Conservation (phyloP, 2,329 filamentous ascomycete genomes). For the Colletotrichum spaethianum region DNA sequence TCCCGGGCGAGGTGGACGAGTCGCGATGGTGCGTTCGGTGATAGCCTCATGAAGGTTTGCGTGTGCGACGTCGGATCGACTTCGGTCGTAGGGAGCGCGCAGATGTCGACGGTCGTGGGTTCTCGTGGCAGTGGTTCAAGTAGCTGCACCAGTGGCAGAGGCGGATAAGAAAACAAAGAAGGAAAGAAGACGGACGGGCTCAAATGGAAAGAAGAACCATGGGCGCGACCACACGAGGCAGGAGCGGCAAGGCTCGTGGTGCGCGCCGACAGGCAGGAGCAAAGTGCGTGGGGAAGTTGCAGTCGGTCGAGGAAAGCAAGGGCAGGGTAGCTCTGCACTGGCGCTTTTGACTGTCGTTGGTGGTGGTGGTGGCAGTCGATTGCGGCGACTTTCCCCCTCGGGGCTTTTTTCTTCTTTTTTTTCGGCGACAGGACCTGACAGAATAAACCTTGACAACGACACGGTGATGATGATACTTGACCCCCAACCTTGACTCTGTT, state of each 20-base stretch:
- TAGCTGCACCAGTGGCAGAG: background rate
- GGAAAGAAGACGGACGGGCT: constrained; percentile 28
- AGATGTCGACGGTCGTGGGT: background rate
- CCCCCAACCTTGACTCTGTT: background rate
- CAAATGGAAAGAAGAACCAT: constrained; percentile 30
- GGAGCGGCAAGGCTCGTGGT: constrained; percentile 39
- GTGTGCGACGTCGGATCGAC: constrained; percentile 33
- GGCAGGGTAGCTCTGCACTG: constrained; percentile 23
- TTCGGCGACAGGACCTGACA: background rate
- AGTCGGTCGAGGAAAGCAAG: constrained; percentile 35
- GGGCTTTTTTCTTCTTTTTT: background rate
- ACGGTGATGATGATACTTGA: background rate
- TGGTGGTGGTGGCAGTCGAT: background rate
- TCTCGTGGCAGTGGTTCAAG: background rate
- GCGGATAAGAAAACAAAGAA: background rate
- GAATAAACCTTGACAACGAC: background rate
- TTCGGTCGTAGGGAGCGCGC: constrained; percentile 15
- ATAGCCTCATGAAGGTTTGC: constrained; percentile 42
- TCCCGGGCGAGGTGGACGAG: constrained; percentile 32
- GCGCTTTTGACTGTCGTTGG: background rate
- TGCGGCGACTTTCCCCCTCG: constrained; percentile 8
- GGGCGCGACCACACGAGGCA: constrained; percentile 38
- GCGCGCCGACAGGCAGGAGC: constrained; percentile 33
- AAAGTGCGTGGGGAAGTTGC: constrained; percentile 37
- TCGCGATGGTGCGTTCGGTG: constrained; percentile 30